Conservation (phyloP, 192 early-diverging fungal genomes). For the Umbelopsis sp. region DNA sequence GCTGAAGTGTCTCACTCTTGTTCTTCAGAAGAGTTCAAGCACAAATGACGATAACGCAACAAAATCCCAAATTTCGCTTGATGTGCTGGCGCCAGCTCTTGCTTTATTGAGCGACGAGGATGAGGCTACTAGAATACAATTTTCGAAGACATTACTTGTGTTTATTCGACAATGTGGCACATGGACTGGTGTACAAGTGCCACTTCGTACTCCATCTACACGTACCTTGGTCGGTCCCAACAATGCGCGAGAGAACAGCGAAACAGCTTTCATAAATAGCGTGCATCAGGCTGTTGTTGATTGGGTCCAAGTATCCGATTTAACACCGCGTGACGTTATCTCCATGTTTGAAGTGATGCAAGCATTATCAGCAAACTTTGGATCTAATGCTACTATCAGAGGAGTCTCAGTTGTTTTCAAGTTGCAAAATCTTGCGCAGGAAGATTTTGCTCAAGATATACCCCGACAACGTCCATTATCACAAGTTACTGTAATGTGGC, state of each 20-base stretch:
- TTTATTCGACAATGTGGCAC: slow-evolving; percentile 4
- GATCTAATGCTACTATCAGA: slow-evolving; percentile 30
- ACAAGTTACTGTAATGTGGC: slow-evolving; percentile 1
- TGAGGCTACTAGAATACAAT: slow-evolving; percentile 1
- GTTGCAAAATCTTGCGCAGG: slow-evolving; percentile 22
- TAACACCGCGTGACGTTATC: slow-evolving; percentile 7
- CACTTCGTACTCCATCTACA: slow-evolving; percentile 3
- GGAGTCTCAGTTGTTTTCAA: slow-evolving; percentile 28
- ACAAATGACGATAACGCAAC: neutral
- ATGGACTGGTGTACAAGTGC: neutral
- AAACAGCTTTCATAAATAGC: slow-evolving; percentile 25
- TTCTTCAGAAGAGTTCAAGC: neutral
- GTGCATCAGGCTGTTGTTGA: slow-evolving; percentile 20
- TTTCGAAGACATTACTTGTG: neutral
- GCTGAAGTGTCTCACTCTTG: slow-evolving; percentile 46
- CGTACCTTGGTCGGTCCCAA: neutral
- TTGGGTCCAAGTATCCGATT: slow-evolving; percentile 25
- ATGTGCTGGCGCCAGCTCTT: slow-evolving; percentile 30
- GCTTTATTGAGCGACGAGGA: slow-evolving; percentile 21
- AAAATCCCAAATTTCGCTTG: slow-evolving; percentile 17
- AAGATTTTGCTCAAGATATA: slow-evolving; percentile 13
- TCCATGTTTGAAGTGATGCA: slow-evolving; percentile 21
- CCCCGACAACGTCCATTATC: slow-evolving; percentile 20
- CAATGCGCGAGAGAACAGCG: slow-evolving; percentile 19
- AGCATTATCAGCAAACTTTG: slow-evolving; percentile 23